phyloP scores from a whole-genome alignment of 352 stramenopile species.

The Phytopythium vexans region DNA sequence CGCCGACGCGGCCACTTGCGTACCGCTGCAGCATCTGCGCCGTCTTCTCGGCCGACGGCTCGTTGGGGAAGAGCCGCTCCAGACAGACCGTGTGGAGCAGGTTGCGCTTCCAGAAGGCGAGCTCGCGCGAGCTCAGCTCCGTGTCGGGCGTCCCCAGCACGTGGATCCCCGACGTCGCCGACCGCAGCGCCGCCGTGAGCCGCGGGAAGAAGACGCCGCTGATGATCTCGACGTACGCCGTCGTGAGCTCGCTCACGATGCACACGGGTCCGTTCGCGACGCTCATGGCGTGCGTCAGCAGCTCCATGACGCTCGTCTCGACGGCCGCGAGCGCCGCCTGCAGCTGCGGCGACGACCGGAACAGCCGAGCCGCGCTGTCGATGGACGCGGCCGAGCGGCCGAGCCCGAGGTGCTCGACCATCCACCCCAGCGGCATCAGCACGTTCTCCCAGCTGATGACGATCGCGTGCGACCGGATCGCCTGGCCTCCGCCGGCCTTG shows the following conservation, averaged over 20 bases:
- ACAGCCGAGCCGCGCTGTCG: slow-evolving; percentile 15
- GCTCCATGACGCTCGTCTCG: slow-evolving; percentile 28
- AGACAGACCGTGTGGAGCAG: slow-evolving; percentile 37
- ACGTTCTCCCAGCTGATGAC: slow-evolving; percentile 59
- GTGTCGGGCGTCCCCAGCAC: slow-evolving; percentile 36
- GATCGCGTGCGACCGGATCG: slow-evolving; percentile 13
- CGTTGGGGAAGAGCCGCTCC: slow-evolving; percentile 20
- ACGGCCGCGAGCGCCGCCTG: slow-evolving; percentile 15
- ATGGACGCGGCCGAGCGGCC: slow-evolving; percentile 14
- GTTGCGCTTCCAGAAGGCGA: slow-evolving; percentile 44
- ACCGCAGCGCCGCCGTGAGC: slow-evolving; percentile 25
- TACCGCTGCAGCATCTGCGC: slow-evolving; percentile 2
- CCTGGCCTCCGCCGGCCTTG: too few species aligned
- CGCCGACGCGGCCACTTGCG: slow-evolving; percentile 10
- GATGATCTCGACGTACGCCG: slow-evolving; percentile 35
- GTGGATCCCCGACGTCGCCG: slow-evolving; percentile 29
- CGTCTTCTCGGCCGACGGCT: neutral
- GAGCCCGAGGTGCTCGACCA: slow-evolving; percentile 31
- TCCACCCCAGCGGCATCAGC: slow-evolving; percentile 36
- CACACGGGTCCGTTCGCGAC: slow-evolving; percentile 26
- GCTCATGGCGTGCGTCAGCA: slow-evolving; percentile 23
- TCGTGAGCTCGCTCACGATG: slow-evolving; percentile 39
- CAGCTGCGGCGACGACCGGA: slow-evolving; percentile 12
- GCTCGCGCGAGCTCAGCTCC: slow-evolving; percentile 27
- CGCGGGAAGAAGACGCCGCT: slow-evolving; percentile 49